Percentiles rank a stretch among this genome's conserved stretches.
These are phyloP conservation scores for Glycine soja DNA, from an alignment of 306 rosid genomes.

Conservation along the genomic window DNA sequence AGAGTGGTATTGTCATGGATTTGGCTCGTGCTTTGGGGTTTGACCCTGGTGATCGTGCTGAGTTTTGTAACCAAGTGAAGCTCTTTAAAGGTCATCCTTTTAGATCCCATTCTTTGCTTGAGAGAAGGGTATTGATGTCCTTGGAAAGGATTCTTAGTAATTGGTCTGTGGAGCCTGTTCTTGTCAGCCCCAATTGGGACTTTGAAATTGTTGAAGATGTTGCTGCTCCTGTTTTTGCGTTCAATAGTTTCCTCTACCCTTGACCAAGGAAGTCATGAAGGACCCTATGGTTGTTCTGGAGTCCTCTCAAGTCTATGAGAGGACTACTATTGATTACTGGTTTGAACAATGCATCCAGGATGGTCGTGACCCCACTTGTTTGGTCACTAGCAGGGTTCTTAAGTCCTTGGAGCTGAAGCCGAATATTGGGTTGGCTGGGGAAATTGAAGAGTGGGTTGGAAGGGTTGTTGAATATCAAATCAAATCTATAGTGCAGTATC, in stretches of 20 bases:
- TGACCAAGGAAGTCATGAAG: slow-evolving; percentile 36
- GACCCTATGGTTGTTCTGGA: slow-evolving; percentile 26
- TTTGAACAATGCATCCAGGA: slow-evolving; percentile 28
- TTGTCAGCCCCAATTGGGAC: slow-evolving; percentile 11
- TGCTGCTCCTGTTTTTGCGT: background rate
- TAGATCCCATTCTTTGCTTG: slow-evolving; percentile 5
- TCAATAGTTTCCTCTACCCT: slow-evolving; percentile 33
- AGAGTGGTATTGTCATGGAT: slow-evolving; percentile 59
- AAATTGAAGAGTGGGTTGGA: slow-evolving; percentile 32
- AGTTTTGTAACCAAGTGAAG: slow-evolving; percentile 55
- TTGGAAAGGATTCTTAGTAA: slow-evolving; percentile 27
- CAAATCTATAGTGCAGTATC: slow-evolving; percentile 13
- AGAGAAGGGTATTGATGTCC: slow-evolving; percentile 15
- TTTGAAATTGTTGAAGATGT: slow-evolving; percentile 22
- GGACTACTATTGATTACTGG: slow-evolving; percentile 24
- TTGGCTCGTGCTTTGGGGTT: slow-evolving; percentile 66
- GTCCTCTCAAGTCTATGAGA: slow-evolving; percentile 25
- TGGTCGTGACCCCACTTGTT: slow-evolving; percentile 15
- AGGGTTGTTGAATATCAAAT: slow-evolving; percentile 22
- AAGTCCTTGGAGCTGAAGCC: slow-evolving; percentile 28
- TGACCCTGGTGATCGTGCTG: slow-evolving; percentile 53
- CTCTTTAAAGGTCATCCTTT: slow-evolving; percentile 52
- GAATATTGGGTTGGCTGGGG: slow-evolving; percentile 19
- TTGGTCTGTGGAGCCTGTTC: slow-evolving; percentile 10
- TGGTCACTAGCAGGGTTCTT: background rate